Evolutionary conservation across 1,139 yeast genomes (phyloP), one percentile per base, ranked within the genome.

Genomic region (Scheffersomyces quercinus): DNA sequence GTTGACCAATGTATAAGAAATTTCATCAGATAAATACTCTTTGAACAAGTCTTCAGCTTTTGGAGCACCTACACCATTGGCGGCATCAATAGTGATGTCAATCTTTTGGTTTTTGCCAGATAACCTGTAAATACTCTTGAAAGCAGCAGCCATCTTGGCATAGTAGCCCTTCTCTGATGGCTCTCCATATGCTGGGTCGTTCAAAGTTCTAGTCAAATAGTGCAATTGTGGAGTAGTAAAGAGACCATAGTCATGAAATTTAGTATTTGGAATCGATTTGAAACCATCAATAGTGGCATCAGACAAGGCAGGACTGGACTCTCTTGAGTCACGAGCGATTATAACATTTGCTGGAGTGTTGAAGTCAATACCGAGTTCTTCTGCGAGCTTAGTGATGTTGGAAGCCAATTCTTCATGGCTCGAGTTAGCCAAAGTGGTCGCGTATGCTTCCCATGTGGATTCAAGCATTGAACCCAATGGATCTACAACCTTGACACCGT

Each of bases 11-110:
- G 62, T 60, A 39, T 65, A 65, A 4, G 70, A 60, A 12, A 85
- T 60, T 33, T 76, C 62, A 2, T 72, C 62, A 3, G 62, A 52
- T 47, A 85, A 65, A 43, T 71, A 67, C 15, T 68, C 56, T 24
- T 70, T 64, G 29, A 81, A 61, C 48, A 86, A 67, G 36, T 77
- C 74, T 28, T 65, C 57, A 28, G 85, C 72, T 60, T 88, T 87
- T 15, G 90, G 88, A 0, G 93, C 96, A 12, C 99, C 99, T 35
- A 93, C 88, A 12, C 99, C 99, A 60, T 93, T 93, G 8, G 99
- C 99, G 33, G 89, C 82, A 66, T 91, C 98, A 32, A 91, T 80
- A 4, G 83, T 78, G 52, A 88, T 73, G 40, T 67, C 70, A 36
- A 76, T 63, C 43, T 73, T 69, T 34, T 63, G 54, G 1, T 38